Conservation (phyloP, 768 basidiomycete species). For the Cystobasidium onofrii region DNA sequence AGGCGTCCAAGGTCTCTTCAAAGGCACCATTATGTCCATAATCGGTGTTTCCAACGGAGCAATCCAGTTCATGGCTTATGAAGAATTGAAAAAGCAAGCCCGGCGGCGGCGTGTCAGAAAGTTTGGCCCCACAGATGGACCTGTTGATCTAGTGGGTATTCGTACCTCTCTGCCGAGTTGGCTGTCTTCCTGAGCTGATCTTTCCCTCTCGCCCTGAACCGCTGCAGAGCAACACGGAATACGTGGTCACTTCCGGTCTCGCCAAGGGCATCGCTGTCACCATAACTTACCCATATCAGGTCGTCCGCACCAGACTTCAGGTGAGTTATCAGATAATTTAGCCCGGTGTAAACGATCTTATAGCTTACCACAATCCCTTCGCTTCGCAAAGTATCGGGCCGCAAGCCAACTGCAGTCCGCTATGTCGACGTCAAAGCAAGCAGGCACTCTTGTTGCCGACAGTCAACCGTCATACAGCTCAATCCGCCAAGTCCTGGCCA, state of each 20-base stretch:
- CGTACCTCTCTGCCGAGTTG: not conserved
- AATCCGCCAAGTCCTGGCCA: constrained; percentile 68
- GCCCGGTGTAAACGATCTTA: no score
- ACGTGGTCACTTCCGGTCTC: constrained; percentile 81
- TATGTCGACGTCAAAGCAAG: constrained; percentile 20
- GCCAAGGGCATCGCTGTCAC: constrained; percentile 78
- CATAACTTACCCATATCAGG: constrained; percentile 93
- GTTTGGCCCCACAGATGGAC: constrained; percentile 52
- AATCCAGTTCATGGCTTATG: constrained; percentile 90
- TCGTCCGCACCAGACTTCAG: constrained; percentile 85
- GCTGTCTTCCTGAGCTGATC: no score
- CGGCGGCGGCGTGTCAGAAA: constrained; percentile 46
- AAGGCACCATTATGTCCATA: constrained; percentile 76
- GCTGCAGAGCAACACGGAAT: constrained; percentile 73
- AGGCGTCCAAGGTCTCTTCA: constrained; percentile 70
- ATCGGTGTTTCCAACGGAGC: constrained; percentile 92
- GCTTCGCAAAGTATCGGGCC: constrained; percentile 4
- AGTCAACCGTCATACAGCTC: constrained; percentile 56
- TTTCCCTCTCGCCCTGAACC: not conserved
- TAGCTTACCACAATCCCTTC: not conserved
- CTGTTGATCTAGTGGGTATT: constrained; percentile 72
- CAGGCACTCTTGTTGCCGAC: constrained; percentile 3
- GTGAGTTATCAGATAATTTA: constrained; percentile 54
- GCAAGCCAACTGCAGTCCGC: not conserved
- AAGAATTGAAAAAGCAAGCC: constrained; percentile 86